Conservation (phyloP, 371 early-diverging fungal species). For the Nematocida minor region DNA sequence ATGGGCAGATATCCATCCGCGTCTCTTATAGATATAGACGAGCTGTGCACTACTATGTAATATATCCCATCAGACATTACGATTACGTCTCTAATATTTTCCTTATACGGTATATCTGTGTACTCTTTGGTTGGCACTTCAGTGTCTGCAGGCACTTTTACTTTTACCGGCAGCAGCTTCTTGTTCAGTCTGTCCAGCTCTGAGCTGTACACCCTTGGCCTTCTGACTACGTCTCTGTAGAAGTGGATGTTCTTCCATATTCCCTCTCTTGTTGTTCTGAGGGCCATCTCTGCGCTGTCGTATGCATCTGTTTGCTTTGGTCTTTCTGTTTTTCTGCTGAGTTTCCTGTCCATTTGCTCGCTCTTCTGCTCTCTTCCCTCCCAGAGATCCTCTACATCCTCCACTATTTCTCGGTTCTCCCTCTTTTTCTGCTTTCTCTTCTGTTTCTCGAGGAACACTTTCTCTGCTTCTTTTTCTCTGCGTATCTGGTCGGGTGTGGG, state of each 20-base stretch:
- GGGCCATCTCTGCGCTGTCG: neutral
- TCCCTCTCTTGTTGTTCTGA: slow-evolving; percentile 8
- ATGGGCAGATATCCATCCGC: slow-evolving; percentile 10
- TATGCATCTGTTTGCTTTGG: slow-evolving; percentile 18
- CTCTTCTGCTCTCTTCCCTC: neutral
- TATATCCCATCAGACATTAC: slow-evolving; percentile 1
- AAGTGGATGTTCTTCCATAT: slow-evolving; percentile 46
- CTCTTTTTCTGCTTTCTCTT: neutral
- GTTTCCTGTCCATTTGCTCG: slow-evolving; percentile 6
- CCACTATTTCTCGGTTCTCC: neutral
- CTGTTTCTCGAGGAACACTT: slow-evolving; percentile 40
- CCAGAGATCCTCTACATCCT: slow-evolving; percentile 46
- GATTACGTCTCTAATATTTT: slow-evolving; percentile 28
- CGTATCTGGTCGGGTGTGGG: neutral
- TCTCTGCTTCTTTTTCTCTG: neutral
- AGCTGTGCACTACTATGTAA: slow-evolving; percentile 29
- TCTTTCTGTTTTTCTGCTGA: slow-evolving; percentile 29
- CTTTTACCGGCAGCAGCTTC: slow-evolving; percentile 22
- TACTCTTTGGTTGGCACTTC: slow-evolving; percentile 10
- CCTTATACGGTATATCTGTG: neutral
- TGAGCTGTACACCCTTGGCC: slow-evolving; percentile 21
- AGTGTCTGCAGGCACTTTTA: slow-evolving; percentile 30
- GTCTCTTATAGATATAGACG: slow-evolving; percentile 20
- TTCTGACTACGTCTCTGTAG: slow-evolving; percentile 28
- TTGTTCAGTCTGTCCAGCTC: slow-evolving; percentile 15